These are phyloP conservation scores for Heritiera littoralis DNA, from an alignment of 345 rosid genomes.

Conservation along the genomic window DNA sequence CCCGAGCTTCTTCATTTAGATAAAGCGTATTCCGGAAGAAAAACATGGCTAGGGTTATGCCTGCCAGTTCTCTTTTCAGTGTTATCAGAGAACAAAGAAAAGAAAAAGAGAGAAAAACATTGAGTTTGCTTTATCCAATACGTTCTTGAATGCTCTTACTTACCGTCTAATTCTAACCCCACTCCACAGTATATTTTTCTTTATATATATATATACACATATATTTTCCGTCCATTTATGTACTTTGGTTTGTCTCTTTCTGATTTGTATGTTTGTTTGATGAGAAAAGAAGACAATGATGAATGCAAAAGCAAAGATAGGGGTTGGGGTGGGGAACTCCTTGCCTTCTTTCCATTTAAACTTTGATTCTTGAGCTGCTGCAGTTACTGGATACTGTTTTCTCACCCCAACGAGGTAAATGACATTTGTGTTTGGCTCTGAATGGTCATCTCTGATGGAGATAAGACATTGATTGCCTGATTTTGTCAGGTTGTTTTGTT, in stretches of 20 bases:
- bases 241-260: constrained; percentile 24
- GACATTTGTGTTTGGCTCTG: constrained; percentile 1
- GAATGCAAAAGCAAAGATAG: neutral
- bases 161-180: neutral
- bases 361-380: constrained; percentile 9
- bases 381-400: neutral
- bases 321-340: neutral
- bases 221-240: neutral
- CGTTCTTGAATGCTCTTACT: constrained; percentile 5
- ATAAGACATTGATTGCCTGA: constrained; percentile 14
- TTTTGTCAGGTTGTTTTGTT: neutral
- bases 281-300: neutral
- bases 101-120: no score
- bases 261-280: neutral
- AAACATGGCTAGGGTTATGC: constrained; percentile 37
- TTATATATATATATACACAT: no score
- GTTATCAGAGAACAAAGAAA: neutral
- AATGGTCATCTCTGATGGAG: constrained; percentile 16
- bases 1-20: constrained; percentile 16
- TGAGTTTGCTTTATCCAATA: neutral
- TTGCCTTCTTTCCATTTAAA: no score
- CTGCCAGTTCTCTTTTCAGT: constrained; percentile 35
- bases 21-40: constrained; percentile 26
- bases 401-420: constrained; percentile 11
- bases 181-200: neutral